Evolutionary conservation across 1,284 basidiomycete genomes (phyloP), one percentile per base, ranked within the genome.

Genomic region (Ustilago tritici): DNA sequence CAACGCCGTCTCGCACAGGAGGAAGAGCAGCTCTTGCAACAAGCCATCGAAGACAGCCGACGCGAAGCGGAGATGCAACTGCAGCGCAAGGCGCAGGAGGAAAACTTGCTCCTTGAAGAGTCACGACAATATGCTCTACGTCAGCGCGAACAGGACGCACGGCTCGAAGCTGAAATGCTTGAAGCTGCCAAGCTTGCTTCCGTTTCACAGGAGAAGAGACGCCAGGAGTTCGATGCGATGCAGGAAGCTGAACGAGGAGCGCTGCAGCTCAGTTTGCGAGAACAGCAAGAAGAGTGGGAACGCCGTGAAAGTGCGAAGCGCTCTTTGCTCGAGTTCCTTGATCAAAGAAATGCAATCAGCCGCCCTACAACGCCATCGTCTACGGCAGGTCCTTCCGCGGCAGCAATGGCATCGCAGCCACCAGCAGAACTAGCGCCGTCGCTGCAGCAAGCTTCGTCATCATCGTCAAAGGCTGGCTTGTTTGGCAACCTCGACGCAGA

Each of bases 251-350:
- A 78, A n/a, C 34, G 62, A 52, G 64, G 54, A 61, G 76, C 73
- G 36, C 61, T 78, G 10, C 56, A 75, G 17, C 61, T 76, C 40
- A 78, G 76, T 54, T 36, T 70, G 50, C 60, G 50, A 36, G 72
- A 78, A 57, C 76, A 78, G 41, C 72, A 78, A n/a, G 70, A 76
- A 41, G 76, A 78, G 49, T 78, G 76, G 76, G 60, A 40, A 7
- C 60, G 76, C 10, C 62, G 76, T 12, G 76, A 78, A 38, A 76
- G 72, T 58, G 76, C 73, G 5, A 68, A 75, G 31, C 55, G 65
- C 10, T 65, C 70, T 2, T 35, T 78, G 14, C 60, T 70, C 41
- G 74, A 72, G 56, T 77, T 77, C 28, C 54, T 76, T 2, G 62
- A 68, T 1, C 57, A 60, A 14, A 58, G 50, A 32, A 4, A 46